These are phyloP conservation scores for Ceratocystis harringtonii DNA, from an alignment of 2,329 filamentous ascomycete species.

Conservation along the genomic window DNA sequence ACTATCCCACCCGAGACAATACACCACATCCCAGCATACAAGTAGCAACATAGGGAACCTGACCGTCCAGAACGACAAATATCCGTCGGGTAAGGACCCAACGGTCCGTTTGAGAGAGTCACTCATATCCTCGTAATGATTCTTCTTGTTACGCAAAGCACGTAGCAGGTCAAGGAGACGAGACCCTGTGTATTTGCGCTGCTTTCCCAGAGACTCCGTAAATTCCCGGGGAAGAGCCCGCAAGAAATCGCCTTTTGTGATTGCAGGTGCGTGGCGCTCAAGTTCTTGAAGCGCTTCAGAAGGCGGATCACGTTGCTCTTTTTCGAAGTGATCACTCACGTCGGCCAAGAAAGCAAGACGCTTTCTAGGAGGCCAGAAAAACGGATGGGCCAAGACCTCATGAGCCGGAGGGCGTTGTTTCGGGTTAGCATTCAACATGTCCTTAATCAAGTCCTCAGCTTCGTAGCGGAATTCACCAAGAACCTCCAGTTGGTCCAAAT, in stretches of 20 bases:
- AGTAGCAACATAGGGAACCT: constrained; percentile 67
- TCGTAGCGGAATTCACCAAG: constrained; percentile 76
- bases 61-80: constrained; percentile 68
- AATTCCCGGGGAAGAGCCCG: constrained; percentile 62
- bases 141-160: constrained; percentile 86
- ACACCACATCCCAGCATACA: constrained; percentile 61
- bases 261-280: constrained; percentile 36
- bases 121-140: constrained; percentile 95
- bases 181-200: constrained; percentile 82
- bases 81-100: constrained; percentile 62
- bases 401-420: constrained; percentile 52
- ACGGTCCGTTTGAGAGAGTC: constrained; percentile 56
- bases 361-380: constrained; percentile 89
- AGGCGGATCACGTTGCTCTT: constrained; percentile 72
- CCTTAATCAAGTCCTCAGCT: constrained; percentile 69
- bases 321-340: constrained; percentile 91
- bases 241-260: constrained; percentile 62
- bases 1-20: constrained; percentile 46
- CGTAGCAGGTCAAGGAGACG: constrained; percentile 74
- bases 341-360: constrained; percentile 87
- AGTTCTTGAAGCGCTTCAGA: constrained; percentile 49
- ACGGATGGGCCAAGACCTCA: constrained; percentile 80
- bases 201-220: constrained; percentile 78
- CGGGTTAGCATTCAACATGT: constrained; percentile 52
- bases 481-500: constrained; percentile 53